Base-by-base conservation (phyloP, 2,329 filamentous ascomycete species). In the Kalmusia sp. region DNA sequence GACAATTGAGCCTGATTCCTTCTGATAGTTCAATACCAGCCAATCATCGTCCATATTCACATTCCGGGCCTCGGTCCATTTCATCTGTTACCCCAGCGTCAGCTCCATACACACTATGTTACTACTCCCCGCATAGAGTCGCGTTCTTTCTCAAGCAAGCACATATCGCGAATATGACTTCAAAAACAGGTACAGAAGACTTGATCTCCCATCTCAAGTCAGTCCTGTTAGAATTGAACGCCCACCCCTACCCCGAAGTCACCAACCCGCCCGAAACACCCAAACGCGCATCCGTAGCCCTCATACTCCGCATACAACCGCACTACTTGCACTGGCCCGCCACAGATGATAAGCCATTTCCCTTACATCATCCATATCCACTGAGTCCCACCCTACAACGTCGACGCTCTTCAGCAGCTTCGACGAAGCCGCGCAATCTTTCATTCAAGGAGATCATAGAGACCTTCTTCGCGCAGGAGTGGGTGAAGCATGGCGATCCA, bases 401-500 rank as follows among this genome's bases (percentile, higher is more conserved):
- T 19, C 59, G 70, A 27, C 55, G 63, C 11, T 72, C 70, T 9
- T 72, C 70, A 2, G 60, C 52, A 4, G 49, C 66, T 12, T 62
- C 63, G 4, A 51, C 53, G 21, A 55, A 65, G 2, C 60, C 59
- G 6, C 61, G 66, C 22, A 67, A 69, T 33, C 59, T 68, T 9
- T 68, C 68, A 11, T 67, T 72, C 31, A 61, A 76, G 50, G 71
- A 80, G 33, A 76, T 80, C 33, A 57, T 87, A 30, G 73, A 83
- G 27, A 71, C 77, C 7, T 89, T 89, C 75, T 90, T 89, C 66
- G 73, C 77, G 1, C 85, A 87, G 61, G 69, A 80, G 14, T 90
- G 87, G 87, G 85, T 88, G 6, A 80, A 83, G 58, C 74, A 87
- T 68, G 87, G 87, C 21, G 84, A 87, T 55, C 84, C 87, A 0